phyloP scores from a whole-genome alignment of 1,284 basidiomycete species.

The Apiotrichum mycotoxinovorans region DNA sequence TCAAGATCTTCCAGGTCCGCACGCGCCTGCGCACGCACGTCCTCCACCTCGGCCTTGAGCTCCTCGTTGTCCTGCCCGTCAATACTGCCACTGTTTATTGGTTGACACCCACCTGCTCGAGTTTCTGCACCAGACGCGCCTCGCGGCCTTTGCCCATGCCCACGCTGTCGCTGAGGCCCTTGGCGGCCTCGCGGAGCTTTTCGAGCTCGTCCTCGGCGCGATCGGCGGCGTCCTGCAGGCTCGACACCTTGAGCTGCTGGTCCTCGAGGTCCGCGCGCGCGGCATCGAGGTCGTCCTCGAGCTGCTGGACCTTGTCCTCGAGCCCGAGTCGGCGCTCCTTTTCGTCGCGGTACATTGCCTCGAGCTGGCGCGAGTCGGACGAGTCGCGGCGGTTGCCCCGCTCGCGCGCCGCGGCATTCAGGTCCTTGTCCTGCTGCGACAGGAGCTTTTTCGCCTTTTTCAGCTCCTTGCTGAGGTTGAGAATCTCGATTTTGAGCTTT shows the following conservation, averaged over 20 bases:
- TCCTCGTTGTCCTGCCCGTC: constrained; percentile 26
- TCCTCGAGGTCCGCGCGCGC: constrained; percentile 54
- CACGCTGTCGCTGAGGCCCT: constrained; percentile 26
- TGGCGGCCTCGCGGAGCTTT: constrained; percentile 57
- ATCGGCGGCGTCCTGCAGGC: constrained; percentile 52
- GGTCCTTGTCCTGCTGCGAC: constrained; percentile 72
- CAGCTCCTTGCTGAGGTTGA: constrained; percentile 83
- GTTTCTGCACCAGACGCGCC: constrained; percentile 59
- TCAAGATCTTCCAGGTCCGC: constrained; percentile 41
- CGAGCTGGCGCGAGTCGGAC: constrained; percentile 27
- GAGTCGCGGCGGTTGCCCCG: constrained; percentile 35
- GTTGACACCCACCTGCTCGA: constrained; percentile 61
- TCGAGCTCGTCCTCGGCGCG: constrained; percentile 61
- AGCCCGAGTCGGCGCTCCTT: constrained; percentile 33
- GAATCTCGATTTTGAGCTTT: constrained; percentile 86
- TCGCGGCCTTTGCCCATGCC: constrained; percentile 56
- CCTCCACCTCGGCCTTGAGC: constrained; percentile 33
- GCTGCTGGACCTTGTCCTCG: constrained; percentile 59
- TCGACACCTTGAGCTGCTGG: constrained; percentile 59
- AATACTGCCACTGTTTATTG: not conserved
- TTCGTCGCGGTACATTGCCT: constrained; percentile 41
- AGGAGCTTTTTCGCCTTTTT: constrained; percentile 88
- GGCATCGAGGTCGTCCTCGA: constrained; percentile 65
- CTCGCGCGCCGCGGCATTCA: constrained; percentile 64
- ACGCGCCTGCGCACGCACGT: constrained; percentile 13